Conservation (phyloP, 306 rosid species). For the Prunus mongolica region DNA sequence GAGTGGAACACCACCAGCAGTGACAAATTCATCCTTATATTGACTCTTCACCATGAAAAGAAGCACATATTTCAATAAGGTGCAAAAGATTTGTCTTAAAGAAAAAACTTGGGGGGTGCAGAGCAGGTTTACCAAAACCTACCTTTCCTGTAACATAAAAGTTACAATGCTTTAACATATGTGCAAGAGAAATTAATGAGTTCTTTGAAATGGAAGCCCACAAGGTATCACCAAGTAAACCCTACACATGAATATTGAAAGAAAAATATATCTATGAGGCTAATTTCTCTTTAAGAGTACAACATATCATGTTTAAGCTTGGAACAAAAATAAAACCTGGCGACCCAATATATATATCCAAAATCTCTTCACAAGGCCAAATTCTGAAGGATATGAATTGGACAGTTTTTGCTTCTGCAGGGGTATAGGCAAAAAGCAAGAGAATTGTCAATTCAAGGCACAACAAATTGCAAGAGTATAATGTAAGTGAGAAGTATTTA, state of each 20-base stretch:
- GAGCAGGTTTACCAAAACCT: constrained; percentile 13
- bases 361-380: constrained; percentile 82
- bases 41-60: constrained; percentile 55
- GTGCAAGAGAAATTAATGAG: constrained; percentile 60
- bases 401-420: constrained; percentile 83
- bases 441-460: constrained; percentile 7
- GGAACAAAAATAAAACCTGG: constrained; percentile 43
- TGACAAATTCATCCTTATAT: constrained; percentile 96
- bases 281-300: not conserved
- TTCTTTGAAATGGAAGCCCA: constrained; percentile 87
- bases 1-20: constrained; percentile 91
- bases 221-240: constrained; percentile 60
- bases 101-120: not conserved
- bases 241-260: constrained; percentile 32
- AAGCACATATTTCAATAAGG: not conserved
- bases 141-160: constrained; percentile 77
- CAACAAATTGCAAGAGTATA: not conserved
- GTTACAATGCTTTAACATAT: constrained; percentile 63
- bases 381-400: constrained; percentile 72
- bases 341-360: constrained; percentile 78
- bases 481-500: not conserved
- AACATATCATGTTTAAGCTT: not conserved
- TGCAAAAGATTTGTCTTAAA: not conserved
- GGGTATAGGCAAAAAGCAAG: constrained; percentile 22
- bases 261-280: constrained; percentile 9